These are phyloP conservation scores for Verticillium klebahnii DNA, from an alignment of 2,329 filamentous ascomycete genomes.

Conservation along the genomic window DNA sequence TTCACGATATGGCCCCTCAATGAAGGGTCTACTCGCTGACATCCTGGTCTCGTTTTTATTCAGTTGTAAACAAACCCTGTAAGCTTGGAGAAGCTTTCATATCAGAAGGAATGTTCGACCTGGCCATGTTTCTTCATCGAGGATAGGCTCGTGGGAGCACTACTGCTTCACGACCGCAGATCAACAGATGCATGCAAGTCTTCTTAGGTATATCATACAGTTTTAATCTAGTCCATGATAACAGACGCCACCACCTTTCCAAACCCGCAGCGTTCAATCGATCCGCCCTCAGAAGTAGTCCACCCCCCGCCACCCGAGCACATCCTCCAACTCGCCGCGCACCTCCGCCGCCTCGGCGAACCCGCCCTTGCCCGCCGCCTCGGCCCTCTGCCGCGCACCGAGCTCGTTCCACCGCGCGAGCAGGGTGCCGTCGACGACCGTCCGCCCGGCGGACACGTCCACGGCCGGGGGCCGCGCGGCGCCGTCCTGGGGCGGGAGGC, in stretches of 20 bases:
- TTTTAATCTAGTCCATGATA: too few species aligned
- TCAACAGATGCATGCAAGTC: too few species aligned
- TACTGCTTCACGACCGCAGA: too few species aligned
- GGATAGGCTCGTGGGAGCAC: too few species aligned
- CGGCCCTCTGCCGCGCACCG: conserved; percentile 63
- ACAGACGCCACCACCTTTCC: too few species aligned
- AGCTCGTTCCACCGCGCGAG: conserved; percentile 73
- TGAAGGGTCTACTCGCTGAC: fast-evolving
- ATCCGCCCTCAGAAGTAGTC: conserved; percentile 38
- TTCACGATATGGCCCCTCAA: too few species aligned
- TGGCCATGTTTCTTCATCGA: too few species aligned
- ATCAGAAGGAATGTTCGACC: too few species aligned
- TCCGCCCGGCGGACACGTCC: conserved; percentile 55
- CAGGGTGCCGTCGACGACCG: conserved; percentile 74
- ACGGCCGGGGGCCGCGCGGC: conserved; percentile 46
- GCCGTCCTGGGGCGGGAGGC: conserved; percentile 44
- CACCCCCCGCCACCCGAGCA: conserved; percentile 60
- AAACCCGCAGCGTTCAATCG: not conserved
- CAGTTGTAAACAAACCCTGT: too few species aligned
- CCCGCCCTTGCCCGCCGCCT: conserved; percentile 72
- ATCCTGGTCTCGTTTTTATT: too few species aligned
- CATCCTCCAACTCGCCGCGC: conserved; percentile 62
- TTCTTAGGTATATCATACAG: too few species aligned
- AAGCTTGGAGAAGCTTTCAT: too few species aligned
- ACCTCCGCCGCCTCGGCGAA: conserved; percentile 60